A percentile compares a stretch with the other conserved stretches of the same genome.
Evolutionary conservation across 768 basidiomycete species (phyloP).

Genomic region (Boletales sp.): DNA sequence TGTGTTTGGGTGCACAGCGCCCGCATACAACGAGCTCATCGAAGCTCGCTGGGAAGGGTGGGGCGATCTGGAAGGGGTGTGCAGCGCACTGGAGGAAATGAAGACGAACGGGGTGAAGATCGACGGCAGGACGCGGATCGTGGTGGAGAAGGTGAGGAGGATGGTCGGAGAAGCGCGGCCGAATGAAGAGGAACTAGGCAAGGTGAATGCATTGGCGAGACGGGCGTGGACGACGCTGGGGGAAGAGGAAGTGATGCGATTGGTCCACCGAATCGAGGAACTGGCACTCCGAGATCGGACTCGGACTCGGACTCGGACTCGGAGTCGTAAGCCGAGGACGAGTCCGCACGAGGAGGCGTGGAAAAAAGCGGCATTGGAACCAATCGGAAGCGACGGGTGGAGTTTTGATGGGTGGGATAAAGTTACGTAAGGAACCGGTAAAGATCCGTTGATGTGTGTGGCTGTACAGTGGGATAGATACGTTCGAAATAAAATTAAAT

Average conservation of each 20-base stretch:
- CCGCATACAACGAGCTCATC: constrained; percentile 85
- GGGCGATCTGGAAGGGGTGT: constrained; percentile 75
- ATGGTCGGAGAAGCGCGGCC: constrained; percentile 56
- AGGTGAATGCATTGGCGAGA: constrained; percentile 35
- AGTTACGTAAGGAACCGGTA: too few relatives aligned
- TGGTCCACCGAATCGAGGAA: constrained; percentile 51
- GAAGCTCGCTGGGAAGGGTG: constrained; percentile 82
- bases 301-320: constrained; percentile 15
- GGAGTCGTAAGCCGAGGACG: constrained; percentile 9
- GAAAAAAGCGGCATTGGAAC: constrained; percentile 38
- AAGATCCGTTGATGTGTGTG: too few relatives aligned
- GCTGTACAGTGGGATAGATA: too few relatives aligned
- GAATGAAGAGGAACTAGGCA: constrained; percentile 30
- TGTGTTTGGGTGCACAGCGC: constrained; percentile 85
- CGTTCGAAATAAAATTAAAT: too few relatives aligned
- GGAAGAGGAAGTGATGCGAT: constrained; percentile 47
- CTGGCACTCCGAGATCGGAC: constrained; percentile 28
- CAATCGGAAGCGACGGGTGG: constrained; percentile 38
- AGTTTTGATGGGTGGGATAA: constrained; percentile 48
- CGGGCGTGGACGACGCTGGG: constrained; percentile 41
- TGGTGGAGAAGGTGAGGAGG: constrained; percentile 61
- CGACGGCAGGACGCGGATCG: constrained; percentile 54
- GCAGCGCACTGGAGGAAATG: constrained; percentile 79
- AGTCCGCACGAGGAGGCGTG: constrained; percentile 33
- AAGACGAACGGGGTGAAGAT: constrained; percentile 67